Conservation (phyloP, 1,284 basidiomycete species). For the Ustilago shanxiensis region DNA sequence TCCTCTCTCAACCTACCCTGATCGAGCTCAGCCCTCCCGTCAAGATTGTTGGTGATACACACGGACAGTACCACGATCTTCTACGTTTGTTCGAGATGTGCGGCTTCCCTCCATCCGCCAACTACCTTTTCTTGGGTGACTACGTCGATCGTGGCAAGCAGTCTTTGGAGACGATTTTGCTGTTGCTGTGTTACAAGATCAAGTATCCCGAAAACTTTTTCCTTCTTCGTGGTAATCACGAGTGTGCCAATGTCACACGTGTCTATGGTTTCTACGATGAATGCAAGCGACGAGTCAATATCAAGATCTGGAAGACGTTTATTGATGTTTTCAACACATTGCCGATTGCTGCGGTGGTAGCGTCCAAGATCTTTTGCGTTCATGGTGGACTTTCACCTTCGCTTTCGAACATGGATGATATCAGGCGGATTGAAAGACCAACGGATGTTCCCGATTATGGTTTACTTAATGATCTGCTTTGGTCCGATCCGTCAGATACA, state of each 20-base stretch:
- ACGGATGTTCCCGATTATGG: conserved; percentile 99
- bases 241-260: conserved; percentile 99
- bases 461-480: conserved; percentile 94
- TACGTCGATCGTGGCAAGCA: conserved; percentile 99
- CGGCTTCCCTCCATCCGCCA: conserved; percentile 95
- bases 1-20: conserved; percentile 94
- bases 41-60: conserved; percentile 99
- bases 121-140: conserved; percentile 98
- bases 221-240: conserved; percentile 96
- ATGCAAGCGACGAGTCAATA: conserved; percentile 98
- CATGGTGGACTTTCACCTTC: conserved; percentile 99
- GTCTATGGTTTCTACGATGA: conserved; percentile 99
- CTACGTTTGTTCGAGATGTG: conserved; percentile 99
- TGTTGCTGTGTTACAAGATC: conserved; percentile 93
- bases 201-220: conserved; percentile 99
- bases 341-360: conserved; percentile 97
- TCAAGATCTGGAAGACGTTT: conserved; percentile 99
- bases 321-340: conserved; percentile 99
- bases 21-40: conserved; percentile 98
- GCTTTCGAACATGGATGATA: conserved; percentile 97
- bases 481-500: conserved; percentile 98
- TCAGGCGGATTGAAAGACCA: conserved; percentile 95
- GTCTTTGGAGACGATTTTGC: conserved; percentile 95
- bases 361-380: conserved; percentile 99
- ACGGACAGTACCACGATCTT: conserved; percentile 98